Percentiles rank a stretch among this genome's conserved stretches.
Conservation (phyloP, 345 rosid genomes). For the Dimocarpus longan region DNA sequence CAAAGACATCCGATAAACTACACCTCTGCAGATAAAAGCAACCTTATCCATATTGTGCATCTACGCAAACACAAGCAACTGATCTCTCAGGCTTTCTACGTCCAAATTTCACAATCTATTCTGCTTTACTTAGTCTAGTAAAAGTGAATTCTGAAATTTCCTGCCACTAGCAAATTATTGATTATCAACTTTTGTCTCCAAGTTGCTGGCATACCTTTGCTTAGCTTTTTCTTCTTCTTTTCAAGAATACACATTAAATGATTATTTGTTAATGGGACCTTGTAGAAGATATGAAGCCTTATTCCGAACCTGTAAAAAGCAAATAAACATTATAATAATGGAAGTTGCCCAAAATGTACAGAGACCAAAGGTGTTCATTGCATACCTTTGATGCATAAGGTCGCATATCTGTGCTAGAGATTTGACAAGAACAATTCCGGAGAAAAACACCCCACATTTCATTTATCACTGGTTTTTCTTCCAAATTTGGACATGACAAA, state of each 20-base stretch:
- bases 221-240: background rate
- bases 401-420: conserved; percentile 72
- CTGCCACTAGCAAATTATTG: background rate
- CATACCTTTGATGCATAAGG: conserved; percentile 74
- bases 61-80: background rate
- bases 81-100: background rate
- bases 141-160: background rate
- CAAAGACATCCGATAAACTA: background rate
- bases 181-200: background rate
- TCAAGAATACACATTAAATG: background rate
- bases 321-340: conserved; percentile 10
- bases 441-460: conserved; percentile 77
- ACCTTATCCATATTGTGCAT: background rate
- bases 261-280: conserved; percentile 34
- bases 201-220: background rate
- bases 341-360: background rate
- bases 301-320: conserved; percentile 57
- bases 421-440: conserved; percentile 75
- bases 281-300: conserved; percentile 70
- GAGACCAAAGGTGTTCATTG: background rate
- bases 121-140: background rate
- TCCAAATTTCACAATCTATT: background rate
- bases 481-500: conserved; percentile 38
- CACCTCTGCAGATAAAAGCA: background rate
- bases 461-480: conserved; percentile 53